A percentile compares a stretch with the other conserved stretches of the same genome.
Evolutionary conservation across 257 asterid species (phyloP).

Genomic region (Cinchona pubescens): DNA sequence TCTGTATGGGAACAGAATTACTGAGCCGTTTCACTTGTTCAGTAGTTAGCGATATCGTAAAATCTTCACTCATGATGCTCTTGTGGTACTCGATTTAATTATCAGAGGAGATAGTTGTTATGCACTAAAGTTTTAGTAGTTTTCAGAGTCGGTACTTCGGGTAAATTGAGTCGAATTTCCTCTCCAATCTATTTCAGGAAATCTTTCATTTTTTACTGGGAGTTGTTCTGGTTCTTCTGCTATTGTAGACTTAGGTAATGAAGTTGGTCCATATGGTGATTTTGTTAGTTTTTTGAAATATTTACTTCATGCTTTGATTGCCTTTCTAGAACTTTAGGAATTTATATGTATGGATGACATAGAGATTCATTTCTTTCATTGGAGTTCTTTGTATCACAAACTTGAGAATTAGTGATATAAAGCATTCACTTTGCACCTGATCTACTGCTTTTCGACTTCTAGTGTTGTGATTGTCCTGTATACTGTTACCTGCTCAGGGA

Average conservation of each 20-base stretch:
- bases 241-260: conserved; percentile 10
- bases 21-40: not conserved
- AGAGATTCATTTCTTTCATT: not conserved
- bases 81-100: not conserved
- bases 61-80: not conserved
- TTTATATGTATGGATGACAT: not conserved
- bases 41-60: not conserved
- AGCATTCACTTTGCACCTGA: not conserved
- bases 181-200: conserved; percentile 5
- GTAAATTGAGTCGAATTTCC: conserved; percentile 9
- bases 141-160: not conserved
- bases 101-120: not conserved
- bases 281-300: not conserved
- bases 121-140: not conserved
- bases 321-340: not conserved
- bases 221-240: conserved; percentile 10
- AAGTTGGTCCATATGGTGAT: not conserved
- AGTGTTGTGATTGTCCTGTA: not conserved
- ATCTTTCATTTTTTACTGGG: not conserved
- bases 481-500: not conserved
- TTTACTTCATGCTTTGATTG: not conserved
- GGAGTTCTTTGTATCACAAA: not conserved
- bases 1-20: not conserved
- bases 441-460: not conserved
- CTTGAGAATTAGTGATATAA: not conserved